Evolutionary conservation across 495 filamentous ascomycete species (phyloP).

Genomic region (Neurospora sp.): DNA sequence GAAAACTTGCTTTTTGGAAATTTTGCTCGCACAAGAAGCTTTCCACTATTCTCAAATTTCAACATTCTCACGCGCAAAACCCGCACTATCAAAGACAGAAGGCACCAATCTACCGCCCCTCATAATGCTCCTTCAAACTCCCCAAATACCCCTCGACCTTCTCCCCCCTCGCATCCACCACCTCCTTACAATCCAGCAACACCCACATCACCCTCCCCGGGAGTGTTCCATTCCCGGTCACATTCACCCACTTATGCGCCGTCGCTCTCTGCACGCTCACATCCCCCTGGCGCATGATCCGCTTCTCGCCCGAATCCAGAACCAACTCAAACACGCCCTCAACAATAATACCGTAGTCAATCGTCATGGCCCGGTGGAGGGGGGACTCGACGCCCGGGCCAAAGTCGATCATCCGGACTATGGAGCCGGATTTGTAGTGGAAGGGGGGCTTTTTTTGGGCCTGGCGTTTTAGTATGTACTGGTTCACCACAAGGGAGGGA

Average conservation of each 20-base stretch:
- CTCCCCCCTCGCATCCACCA: neutral
- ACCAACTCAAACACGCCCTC: conserved; percentile 48
- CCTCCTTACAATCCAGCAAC: neutral
- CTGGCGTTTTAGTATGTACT: too few relatives aligned
- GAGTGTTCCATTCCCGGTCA: neutral
- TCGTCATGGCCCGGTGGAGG: conserved; percentile 50
- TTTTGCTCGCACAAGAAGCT: neutral
- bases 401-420: conserved; percentile 29
- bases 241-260: conserved; percentile 52
- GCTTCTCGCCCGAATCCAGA: conserved; percentile 44
- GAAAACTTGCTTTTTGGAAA: accelerated
- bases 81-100: too few relatives aligned
- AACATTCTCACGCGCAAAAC: too few relatives aligned
- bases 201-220: neutral
- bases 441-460: neutral
- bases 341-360: conserved; percentile 57
- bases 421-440: neutral
- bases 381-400: conserved; percentile 25
- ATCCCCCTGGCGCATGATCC: conserved; percentile 43
- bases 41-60: too few relatives aligned
- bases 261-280: conserved; percentile 46
- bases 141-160: neutral
- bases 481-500: too few relatives aligned
- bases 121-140: neutral
- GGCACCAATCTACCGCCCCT: neutral